Evolutionary conservation across 768 basidiomycete species (phyloP).

Genomic region (Tephrocybe sp.): DNA sequence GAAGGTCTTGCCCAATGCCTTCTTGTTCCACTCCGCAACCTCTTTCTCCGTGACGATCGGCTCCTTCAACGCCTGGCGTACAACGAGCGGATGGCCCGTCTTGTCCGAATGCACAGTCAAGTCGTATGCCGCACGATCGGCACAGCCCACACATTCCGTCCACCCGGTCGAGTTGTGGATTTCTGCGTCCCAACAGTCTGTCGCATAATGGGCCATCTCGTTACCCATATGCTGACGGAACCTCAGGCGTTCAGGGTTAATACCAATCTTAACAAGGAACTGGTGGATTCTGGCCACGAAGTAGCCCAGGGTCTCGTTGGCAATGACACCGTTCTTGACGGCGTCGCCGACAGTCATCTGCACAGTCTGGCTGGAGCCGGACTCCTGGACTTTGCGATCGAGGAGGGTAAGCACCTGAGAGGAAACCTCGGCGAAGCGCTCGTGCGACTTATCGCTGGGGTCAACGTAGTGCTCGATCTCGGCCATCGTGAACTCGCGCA

Average conservation of each 20-base stretch:
- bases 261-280: constrained; percentile 89
- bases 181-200: constrained; percentile 99
- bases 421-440: constrained; percentile 78
- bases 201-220: constrained; percentile 99
- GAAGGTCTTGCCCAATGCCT: constrained; percentile 84
- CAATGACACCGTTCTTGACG: constrained; percentile 81
- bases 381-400: constrained; percentile 79
- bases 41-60: constrained; percentile 82
- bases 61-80: constrained; percentile 82
- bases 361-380: constrained; percentile 64
- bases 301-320: constrained; percentile 97
- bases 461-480: constrained; percentile 99
- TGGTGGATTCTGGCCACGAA: constrained; percentile 91
- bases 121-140: constrained; percentile 97
- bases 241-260: constrained; percentile 77
- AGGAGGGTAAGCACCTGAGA: constrained; percentile 76
- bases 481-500: constrained; percentile 99
- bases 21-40: constrained; percentile 83
- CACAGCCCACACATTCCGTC: constrained; percentile 99
- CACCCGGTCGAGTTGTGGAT: constrained; percentile 88
- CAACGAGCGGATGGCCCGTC: constrained; percentile 85
- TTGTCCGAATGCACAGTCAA: constrained; percentile 82
- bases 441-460: constrained; percentile 87
- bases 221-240: constrained; percentile 99
- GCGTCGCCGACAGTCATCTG: constrained; percentile 86